Percentiles rank a stretch among this genome's conserved stretches.
These are phyloP conservation scores for Opeltia flavorubescens DNA, from an alignment of 495 filamentous ascomycete genomes.

Conservation along the genomic window DNA sequence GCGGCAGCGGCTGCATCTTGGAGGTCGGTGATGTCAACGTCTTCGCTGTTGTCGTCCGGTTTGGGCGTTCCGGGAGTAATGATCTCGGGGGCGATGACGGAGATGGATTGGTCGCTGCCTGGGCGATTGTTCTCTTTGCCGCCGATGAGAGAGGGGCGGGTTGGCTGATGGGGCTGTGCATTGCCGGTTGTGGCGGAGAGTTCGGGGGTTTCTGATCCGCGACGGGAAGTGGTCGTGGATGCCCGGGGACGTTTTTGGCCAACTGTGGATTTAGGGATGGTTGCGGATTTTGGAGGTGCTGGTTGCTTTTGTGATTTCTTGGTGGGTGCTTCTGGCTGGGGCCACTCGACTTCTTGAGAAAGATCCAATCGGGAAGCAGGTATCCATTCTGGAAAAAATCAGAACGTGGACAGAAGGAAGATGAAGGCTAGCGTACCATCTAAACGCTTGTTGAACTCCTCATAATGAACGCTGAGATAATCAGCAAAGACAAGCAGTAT, in stretches of 20 bases:
- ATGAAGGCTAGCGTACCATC: conserved; percentile 37
- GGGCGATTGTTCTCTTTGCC: conserved; percentile 49
- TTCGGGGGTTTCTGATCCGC: conserved; percentile 45
- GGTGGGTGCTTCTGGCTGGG: conserved; percentile 52
- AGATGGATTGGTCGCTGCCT: conserved; percentile 33
- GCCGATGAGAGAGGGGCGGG: conserved; percentile 24
- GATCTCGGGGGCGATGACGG: conserved; percentile 33
- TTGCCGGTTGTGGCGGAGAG: conserved; percentile 31
- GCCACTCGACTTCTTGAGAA: conserved; percentile 62
- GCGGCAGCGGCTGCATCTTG: conserved; percentile 42
- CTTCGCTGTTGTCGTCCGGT: conserved; percentile 45
- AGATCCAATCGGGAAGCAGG: conserved; percentile 69
- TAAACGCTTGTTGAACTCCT: conserved; percentile 98
- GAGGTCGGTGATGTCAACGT: conserved; percentile 42
- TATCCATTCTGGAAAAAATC: conserved; percentile 63
- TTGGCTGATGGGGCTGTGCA: conserved; percentile 35
- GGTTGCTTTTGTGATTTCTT: conserved; percentile 45
- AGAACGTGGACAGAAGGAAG: conserved; percentile 1
- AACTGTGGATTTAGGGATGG: conserved; percentile 12
- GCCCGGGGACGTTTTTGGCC: conserved; percentile 36
- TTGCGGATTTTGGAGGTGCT: conserved; percentile 29
- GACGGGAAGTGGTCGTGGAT: conserved; percentile 30
- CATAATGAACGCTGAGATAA: conserved; percentile 65
- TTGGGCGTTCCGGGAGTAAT: conserved; percentile 36
- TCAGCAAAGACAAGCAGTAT: background rate